Base-by-base conservation (phyloP, 139 green algal species). In the Chlorella sp. region DNA sequence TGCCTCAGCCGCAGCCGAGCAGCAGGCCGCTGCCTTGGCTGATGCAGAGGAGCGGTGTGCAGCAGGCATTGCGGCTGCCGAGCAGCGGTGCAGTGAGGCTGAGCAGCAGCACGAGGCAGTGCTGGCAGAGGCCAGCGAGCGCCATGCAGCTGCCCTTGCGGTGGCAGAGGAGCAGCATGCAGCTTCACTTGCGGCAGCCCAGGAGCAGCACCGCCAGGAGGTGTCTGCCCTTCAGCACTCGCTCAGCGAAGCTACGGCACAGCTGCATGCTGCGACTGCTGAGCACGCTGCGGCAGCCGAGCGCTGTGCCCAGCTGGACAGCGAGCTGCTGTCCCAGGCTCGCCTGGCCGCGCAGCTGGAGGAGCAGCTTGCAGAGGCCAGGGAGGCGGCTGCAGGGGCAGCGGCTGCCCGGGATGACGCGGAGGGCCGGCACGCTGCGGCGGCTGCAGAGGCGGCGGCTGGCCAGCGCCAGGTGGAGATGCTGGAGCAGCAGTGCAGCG, bases 401-500 rank as follows among this genome's bases (percentile, higher is more conserved):
- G 30, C 39, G 16, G 32, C 47, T 3, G 78, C 56, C 16, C 36
- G 28, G 0, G 56, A 60, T 1, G 55, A 39, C 9, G n/a, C 36
- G 2, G 47, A 74, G 56, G 20, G 6, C 26, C 69, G 20, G 23
- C 81, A 74, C 12, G n/a, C 23, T n/a, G 30, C 25, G 36, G 68
- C 70, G 0, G 81, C 51, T 15, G 55, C 26, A 32, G 69, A 72
- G 30, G 69, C 56, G 0, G 81, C 81, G 1, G 34, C n/a, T 0
- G 55, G 73, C 36, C 13, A 44, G 56, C 69, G 70, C 12, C 69
- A 78, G 15, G 55, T 36, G 26, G 32, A 88, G 26, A 34, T 70
- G 65, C 23, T 86, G 78, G 76, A 89, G 60, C 26, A 64, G 34
- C 55, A 89, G 74, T 88, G 84, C 74, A 34, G 11, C 3, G 64